Conservation (phyloP, 2,329 filamentous ascomycete genomes). For the Venturiaceae sp. region DNA sequence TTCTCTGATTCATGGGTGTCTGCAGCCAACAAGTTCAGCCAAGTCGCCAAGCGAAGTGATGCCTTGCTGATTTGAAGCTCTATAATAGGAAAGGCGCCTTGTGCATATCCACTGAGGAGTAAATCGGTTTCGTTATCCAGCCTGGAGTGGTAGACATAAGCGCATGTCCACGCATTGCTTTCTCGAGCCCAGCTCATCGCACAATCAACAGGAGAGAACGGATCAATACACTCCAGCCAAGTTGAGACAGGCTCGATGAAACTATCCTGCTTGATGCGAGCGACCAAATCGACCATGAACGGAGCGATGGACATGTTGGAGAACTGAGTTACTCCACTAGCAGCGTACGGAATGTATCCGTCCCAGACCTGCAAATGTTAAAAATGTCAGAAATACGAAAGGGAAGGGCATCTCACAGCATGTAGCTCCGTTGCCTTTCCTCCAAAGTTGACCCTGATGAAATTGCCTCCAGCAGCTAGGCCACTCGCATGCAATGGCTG, state of each 20-base stretch:
- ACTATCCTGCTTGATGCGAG: conserved; percentile 23
- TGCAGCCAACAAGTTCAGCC: conserved; percentile 24
- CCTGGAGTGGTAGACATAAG: conserved; percentile 25
- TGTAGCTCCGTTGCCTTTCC: conserved; percentile 31
- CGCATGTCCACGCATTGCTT: conserved; percentile 28
- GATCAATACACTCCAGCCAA: conserved; percentile 27
- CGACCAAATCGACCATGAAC: conserved; percentile 23
- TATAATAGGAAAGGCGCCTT: conserved; percentile 27
- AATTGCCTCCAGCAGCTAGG: conserved; percentile 32
- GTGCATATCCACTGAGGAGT: conserved; percentile 22
- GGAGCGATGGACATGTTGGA: conserved; percentile 25
- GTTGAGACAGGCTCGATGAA: conserved; percentile 24
- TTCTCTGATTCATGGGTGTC: too few relatives aligned
- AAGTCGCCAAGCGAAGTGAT: conserved; percentile 26
- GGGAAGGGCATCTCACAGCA: conserved; percentile 13
- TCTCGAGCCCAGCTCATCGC: conserved; percentile 27
- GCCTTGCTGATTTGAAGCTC: conserved; percentile 32
- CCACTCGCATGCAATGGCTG: conserved; percentile 57
- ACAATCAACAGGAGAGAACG: conserved; percentile 21
- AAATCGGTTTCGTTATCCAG: conserved; percentile 22
- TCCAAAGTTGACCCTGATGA: conserved; percentile 32
- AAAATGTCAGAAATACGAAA: neutral
- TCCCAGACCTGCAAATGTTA: conserved; percentile 25
- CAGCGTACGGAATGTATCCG: conserved; percentile 26
- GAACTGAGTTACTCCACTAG: conserved; percentile 23